phyloP scores from a whole-genome alignment of 331 rosid species.

The Telfairia occidentalis region DNA sequence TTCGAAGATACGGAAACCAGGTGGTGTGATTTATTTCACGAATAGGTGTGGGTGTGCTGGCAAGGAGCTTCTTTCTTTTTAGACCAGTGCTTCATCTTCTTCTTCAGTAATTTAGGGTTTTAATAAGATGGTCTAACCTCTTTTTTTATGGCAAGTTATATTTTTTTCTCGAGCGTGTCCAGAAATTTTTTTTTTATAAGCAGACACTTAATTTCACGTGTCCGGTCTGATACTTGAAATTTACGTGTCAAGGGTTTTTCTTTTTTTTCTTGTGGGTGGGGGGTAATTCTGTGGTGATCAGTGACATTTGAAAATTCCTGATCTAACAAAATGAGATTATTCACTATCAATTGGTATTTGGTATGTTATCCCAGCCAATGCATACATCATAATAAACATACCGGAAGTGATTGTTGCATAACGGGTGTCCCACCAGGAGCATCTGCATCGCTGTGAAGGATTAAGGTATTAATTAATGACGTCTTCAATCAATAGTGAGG shows the following conservation, averaged over 20 bases:
- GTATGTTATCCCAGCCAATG: neutral
- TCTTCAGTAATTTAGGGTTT: too few species aligned
- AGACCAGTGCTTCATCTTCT: too few species aligned
- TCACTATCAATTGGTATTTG: neutral
- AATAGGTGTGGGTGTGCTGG: too few species aligned
- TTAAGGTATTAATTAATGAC: conserved; percentile 20
- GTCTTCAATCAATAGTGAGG: conserved; percentile 1
- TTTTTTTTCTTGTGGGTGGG: neutral
- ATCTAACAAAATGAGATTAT: neutral
- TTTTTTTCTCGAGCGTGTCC: too few species aligned
- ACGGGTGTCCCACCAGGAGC: conserved; percentile 96
- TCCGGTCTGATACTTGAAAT: too few species aligned
- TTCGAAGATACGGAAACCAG: too few species aligned
- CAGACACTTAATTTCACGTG: too few species aligned
- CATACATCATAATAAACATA: conserved; percentile 17
- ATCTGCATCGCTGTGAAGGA: conserved; percentile 53
- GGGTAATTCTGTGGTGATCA: neutral
- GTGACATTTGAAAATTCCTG: neutral
- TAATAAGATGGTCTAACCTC: too few species aligned
- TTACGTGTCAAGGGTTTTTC: neutral
- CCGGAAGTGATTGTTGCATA: conserved; percentile 87
- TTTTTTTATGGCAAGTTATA: too few species aligned
- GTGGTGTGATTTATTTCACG: too few species aligned
- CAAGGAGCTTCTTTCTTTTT: too few species aligned
- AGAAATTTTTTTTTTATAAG: too few species aligned